These are phyloP conservation scores for Podaxis pistillaris DNA, from an alignment of 768 basidiomycete species.

Conservation along the genomic window DNA sequence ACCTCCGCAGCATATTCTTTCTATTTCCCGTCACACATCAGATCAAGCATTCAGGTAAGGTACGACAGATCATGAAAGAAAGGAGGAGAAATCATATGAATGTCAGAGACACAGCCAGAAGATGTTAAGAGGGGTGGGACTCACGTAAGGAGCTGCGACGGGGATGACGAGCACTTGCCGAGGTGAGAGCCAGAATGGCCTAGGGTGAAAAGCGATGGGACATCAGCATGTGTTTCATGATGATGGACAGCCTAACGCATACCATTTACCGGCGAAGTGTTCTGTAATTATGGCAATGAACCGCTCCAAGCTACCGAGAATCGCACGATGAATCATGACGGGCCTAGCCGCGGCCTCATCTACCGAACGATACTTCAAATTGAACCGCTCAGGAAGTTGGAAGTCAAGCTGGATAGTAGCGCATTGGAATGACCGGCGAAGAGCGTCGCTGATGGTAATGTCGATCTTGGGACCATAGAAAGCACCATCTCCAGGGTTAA, in stretches of 20 bases:
- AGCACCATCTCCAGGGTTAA: slow-evolving; percentile 96
- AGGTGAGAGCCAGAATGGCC: slow-evolving; percentile 99
- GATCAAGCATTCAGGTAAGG: neutral
- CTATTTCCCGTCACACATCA: slow-evolving; percentile 36
- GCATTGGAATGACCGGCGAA: slow-evolving; percentile 93
- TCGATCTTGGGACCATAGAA: slow-evolving; percentile 99
- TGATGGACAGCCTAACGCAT: slow-evolving; percentile 22
- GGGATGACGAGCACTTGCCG: slow-evolving; percentile 94
- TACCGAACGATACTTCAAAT: slow-evolving; percentile 84
- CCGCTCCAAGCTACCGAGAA: slow-evolving; percentile 89
- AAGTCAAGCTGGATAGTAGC: slow-evolving; percentile 99
- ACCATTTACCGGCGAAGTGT: slow-evolving; percentile 98
- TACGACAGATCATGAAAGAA: neutral
- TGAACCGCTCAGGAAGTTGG: slow-evolving; percentile 96
- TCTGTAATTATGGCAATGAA: slow-evolving; percentile 98
- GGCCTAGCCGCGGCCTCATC: slow-evolving; percentile 78
- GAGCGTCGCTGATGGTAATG: slow-evolving; percentile 91
- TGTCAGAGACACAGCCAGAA: slow-evolving; percentile 16
- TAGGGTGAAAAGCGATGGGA: slow-evolving; percentile 25
- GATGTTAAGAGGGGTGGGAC: slow-evolving; percentile 28
- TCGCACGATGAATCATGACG: slow-evolving; percentile 98
- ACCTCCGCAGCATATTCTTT: slow-evolving; percentile 90
- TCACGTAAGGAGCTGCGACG: slow-evolving; percentile 83
- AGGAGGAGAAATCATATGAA: neutral
- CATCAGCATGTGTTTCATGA: neutral